These are phyloP conservation scores for Pogostemon cablin DNA, from an alignment of 257 asterid species.

Conservation along the genomic window DNA sequence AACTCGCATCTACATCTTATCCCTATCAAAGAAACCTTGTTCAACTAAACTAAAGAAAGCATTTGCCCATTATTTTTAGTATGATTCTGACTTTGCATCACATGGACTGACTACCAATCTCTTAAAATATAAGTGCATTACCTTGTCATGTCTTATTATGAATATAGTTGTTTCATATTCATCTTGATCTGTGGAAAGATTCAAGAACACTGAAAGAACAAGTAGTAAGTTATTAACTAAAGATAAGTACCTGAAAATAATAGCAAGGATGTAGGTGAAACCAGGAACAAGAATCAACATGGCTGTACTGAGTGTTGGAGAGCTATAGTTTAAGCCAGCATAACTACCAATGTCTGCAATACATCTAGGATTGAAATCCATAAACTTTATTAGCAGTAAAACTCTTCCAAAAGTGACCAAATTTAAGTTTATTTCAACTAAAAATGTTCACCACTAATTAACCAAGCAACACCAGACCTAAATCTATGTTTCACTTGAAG, in stretches of 20 bases:
- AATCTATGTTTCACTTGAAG: conserved; percentile 2
- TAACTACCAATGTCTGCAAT: conserved; percentile 55
- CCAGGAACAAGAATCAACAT: conserved; percentile 76
- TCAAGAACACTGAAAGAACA: neutral
- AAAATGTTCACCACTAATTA: conserved; percentile 1
- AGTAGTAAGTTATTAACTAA: neutral
- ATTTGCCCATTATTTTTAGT: neutral
- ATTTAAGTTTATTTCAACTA: neutral
- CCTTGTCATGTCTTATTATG: neutral
- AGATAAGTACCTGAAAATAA: conserved; percentile 51
- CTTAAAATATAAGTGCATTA: neutral
- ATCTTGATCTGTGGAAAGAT: neutral
- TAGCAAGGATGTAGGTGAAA: conserved; percentile 61
- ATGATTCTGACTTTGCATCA: neutral
- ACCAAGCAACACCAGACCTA: neutral
- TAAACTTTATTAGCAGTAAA: conserved; percentile 13
- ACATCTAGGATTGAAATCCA: conserved; percentile 41
- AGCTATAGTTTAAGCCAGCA: conserved; percentile 67
- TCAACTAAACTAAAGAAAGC: neutral
- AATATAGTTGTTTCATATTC: neutral
- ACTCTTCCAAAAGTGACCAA: neutral
- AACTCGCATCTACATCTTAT: too few relatives aligned
- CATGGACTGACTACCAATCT: neutral
- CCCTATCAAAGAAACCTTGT: neutral
- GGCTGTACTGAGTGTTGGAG: conserved; percentile 77